These are phyloP conservation scores for Mortierella hygrophila DNA, from an alignment of 192 early-diverging fungal species.

Conservation along the genomic window DNA sequence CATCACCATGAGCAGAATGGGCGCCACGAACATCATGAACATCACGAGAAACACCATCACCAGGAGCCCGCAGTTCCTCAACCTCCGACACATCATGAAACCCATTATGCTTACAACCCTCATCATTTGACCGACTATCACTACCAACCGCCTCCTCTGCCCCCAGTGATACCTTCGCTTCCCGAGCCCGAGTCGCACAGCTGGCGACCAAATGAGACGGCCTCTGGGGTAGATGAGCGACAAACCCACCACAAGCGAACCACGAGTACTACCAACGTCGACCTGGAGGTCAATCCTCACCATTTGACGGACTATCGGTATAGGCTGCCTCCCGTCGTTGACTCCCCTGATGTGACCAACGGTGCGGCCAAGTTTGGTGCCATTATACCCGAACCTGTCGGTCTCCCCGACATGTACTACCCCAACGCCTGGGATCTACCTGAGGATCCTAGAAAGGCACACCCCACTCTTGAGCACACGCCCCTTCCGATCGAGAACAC, in stretches of 20 bases:
- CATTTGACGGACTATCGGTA: conserved; percentile 52
- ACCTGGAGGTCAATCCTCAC: conserved; percentile 37
- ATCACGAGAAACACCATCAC: conserved; percentile 22
- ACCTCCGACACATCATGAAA: conserved; percentile 4
- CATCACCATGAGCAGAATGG: conserved; percentile 4
- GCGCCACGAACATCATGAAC: conserved; percentile 4
- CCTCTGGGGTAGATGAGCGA: conserved; percentile 10
- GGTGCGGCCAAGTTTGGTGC: conserved; percentile 17
- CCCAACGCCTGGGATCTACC: conserved; percentile 54
- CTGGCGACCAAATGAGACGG: conserved; percentile 14
- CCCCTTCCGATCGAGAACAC: conserved; percentile 30
- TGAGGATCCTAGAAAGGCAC: conserved; percentile 35
- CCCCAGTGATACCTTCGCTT: conserved; percentile 27
- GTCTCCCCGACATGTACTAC: conserved; percentile 53
- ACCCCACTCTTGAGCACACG: conserved; percentile 8
- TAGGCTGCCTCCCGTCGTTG: conserved; percentile 23
- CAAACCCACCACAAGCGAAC: conserved; percentile 24
- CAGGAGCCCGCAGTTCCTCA: background rate
- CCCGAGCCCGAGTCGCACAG: conserved; percentile 34
- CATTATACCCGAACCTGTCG: conserved; percentile 52
- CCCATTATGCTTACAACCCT: conserved; percentile 34
- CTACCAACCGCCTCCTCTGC: conserved; percentile 42
- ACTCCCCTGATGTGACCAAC: conserved; percentile 4
- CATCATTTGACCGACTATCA: conserved; percentile 54
- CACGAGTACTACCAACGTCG: background rate